Evolutionary conservation across 1,139 yeast species (phyloP), one percentile per base, ranked within the genome.

Genomic region (Yamadazyma kanchanaburiensis): DNA sequence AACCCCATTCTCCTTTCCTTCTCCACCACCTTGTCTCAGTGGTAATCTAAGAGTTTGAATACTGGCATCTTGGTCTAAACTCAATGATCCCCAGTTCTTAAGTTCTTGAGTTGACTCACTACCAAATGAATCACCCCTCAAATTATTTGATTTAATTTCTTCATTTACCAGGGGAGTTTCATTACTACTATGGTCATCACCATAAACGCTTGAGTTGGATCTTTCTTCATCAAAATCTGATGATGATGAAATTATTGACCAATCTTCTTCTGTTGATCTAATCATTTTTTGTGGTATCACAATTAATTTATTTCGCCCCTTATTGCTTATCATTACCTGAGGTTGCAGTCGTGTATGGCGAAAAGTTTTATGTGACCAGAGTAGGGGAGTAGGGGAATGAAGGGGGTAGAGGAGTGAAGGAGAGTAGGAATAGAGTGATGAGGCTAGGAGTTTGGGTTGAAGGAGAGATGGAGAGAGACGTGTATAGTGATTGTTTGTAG

Each of bases 241-340:
- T 14, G 64, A 64, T 3, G 69, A 63, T 9, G 70, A 64, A 22
- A 67, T 67, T 25, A 67, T 61, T 4, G 72, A 60, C 74, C 74
- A 67, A 30, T 66, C 73, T 47, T 67, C 74, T 29, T 57, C 63
- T 24, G 32, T 22, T 4, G 21, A 13, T 22, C 28, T 32, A 23
- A 28, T 31, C 36, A 38, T 37, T 16, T n/a, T 24, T 6, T 8
- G 14, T 22, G 15, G 14, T 18, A 10, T 18, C 7, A 12, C 14
- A 25, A 24, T 11, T 19, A 25, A 20, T 7, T 24, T 14, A 15
- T 17, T 30, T 30, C 22, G 28, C 32, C 32, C 32, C 32, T 30
- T 30, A 12, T n/a, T 12, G 21, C 24, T 21, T 24, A 24, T 29
- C 28, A 22, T 18, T 8, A 18, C 20, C 20, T 18, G 10, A 18